These are phyloP conservation scores for Margaritispora aquatica DNA, from an alignment of 495 filamentous ascomycete genomes.

Conservation along the genomic window DNA sequence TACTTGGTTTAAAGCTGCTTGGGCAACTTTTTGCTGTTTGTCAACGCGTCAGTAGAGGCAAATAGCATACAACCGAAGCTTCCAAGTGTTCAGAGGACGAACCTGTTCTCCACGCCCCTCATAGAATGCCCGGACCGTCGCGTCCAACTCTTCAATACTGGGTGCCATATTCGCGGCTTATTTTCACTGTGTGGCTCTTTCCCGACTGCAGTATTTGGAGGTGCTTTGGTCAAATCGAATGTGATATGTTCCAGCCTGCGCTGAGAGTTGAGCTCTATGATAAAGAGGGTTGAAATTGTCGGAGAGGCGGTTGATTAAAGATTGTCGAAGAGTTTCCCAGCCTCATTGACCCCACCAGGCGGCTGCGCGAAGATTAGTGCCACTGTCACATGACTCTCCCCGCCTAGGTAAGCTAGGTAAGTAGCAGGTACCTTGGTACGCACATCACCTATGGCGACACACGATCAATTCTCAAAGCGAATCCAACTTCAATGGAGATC, in stretches of 20 bases:
- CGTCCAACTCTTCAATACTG: slow-evolving; percentile 87
- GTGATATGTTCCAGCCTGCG: slow-evolving; percentile 17
- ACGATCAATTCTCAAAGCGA: too few species aligned
- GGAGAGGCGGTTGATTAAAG: not conserved
- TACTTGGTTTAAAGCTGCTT: slow-evolving; percentile 91
- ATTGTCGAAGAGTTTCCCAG: not conserved
- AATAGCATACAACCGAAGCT: not conserved
- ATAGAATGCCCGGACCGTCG: slow-evolving; percentile 91
- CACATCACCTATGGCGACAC: too few species aligned
- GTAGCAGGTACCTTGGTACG: too few species aligned
- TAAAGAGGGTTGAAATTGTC: slow-evolving; percentile 3
- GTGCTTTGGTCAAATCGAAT: not conserved
- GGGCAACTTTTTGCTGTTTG: slow-evolving; percentile 90
- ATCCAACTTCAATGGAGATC: too few species aligned
- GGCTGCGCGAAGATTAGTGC: not conserved
- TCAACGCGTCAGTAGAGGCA: slow-evolving; percentile 13
- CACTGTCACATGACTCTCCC: not conserved
- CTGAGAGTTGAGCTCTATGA: slow-evolving; percentile 3
- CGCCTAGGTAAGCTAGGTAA: not conserved
- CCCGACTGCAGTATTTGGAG: slow-evolving; percentile 9
- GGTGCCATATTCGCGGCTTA: slow-evolving; percentile 39
- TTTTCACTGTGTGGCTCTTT: slow-evolving; percentile 11
- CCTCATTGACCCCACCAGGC: slow-evolving; percentile 5
- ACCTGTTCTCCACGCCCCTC: slow-evolving; percentile 92
- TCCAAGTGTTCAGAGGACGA: slow-evolving; percentile 28